Base-by-base conservation (phyloP, 2,329 filamentous ascomycete genomes). In the Fusarium sp. region DNA sequence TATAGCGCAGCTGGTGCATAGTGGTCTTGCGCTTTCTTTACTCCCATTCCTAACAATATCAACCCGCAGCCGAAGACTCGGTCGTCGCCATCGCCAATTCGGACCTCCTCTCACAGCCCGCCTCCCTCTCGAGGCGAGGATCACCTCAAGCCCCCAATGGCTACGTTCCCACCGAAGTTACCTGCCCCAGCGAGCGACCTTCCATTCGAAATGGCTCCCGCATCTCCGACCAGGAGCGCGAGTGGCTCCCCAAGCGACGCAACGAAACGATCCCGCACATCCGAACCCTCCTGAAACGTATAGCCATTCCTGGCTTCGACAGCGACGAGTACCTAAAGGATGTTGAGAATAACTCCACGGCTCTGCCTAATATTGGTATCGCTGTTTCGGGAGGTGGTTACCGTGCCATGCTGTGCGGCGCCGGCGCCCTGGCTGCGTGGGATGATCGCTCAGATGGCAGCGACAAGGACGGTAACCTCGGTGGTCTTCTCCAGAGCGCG, bases 351-450 rank as follows among this genome's bases (percentile, higher is more conserved):
- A 66, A 82, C 56, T 60, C 76, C 8, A 80, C 76, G 0, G 82
- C 84, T 29, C 81, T 88, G 70, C 87, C 87, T 62, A 88, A 87
- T 75, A 91, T 97, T 70, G 94, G 88, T 18, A 89, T 97, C 71
- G 94, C 95, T 13, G 86, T 93, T 52, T 97, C 94, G 0, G 95
- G 95, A 14, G 95, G 95, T 80, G 95, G 95, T 38, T 97, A 97
- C 81, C 88, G 95, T 66, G 95, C 95, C n/a, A 87, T 97, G 85
- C 86, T 95, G 85, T 96, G 93, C 79, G 95, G 94, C 40, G 95
- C 92, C 18, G 95, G 95, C 69, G 92, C 92, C 50, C 77, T 97
- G 18, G 90, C 93, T 33, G 95, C 95, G 0, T 95, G 95, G 74
- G 95, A 98, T 81, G 89, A 84, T 76, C 90, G 95, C 22, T 95